Conservation (phyloP, 331 rosid species). For the Phaseolus coccineus region DNA sequence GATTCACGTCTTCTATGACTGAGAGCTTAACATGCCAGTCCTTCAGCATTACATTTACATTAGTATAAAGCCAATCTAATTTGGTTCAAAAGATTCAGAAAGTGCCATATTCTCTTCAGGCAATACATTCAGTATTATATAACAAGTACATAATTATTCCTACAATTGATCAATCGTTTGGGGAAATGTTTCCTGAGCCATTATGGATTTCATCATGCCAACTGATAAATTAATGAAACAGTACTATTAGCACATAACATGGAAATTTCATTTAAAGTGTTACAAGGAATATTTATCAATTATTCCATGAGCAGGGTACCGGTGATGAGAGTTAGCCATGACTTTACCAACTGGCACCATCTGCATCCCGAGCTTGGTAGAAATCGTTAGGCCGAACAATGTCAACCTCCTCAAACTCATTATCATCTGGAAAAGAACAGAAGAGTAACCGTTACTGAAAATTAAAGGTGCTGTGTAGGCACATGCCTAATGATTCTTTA, state of each 20-base stretch:
- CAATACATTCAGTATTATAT: conserved; percentile 17
- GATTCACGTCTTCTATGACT: conserved; percentile 6
- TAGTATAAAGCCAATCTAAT: conserved; percentile 13
- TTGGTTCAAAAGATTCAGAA: conserved; percentile 29
- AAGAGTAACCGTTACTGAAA: neutral
- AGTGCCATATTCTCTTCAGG: neutral
- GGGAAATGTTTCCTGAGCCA: conserved; percentile 28
- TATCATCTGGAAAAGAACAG: conserved; percentile 64
- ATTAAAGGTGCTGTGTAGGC: conserved; percentile 5
- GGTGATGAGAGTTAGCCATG: conserved; percentile 13
- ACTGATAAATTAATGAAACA: conserved; percentile 32
- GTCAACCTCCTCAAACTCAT: conserved; percentile 82
- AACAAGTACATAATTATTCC: conserved; percentile 36
- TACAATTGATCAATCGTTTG: conserved; percentile 26
- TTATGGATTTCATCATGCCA: conserved; percentile 29
- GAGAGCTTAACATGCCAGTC: neutral
- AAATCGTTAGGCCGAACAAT: conserved; percentile 74
- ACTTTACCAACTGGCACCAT: conserved; percentile 68
- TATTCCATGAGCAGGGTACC: conserved; percentile 31
- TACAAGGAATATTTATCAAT: neutral
- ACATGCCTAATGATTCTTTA: conserved; percentile 12
- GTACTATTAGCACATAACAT: conserved; percentile 12
- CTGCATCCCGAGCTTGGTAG: conserved; percentile 72
- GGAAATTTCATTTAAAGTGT: neutral
- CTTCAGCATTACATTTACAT: conserved; percentile 15